phyloP scores from a whole-genome alignment of 805 yeast genomes.

The Starmerella powellii region DNA sequence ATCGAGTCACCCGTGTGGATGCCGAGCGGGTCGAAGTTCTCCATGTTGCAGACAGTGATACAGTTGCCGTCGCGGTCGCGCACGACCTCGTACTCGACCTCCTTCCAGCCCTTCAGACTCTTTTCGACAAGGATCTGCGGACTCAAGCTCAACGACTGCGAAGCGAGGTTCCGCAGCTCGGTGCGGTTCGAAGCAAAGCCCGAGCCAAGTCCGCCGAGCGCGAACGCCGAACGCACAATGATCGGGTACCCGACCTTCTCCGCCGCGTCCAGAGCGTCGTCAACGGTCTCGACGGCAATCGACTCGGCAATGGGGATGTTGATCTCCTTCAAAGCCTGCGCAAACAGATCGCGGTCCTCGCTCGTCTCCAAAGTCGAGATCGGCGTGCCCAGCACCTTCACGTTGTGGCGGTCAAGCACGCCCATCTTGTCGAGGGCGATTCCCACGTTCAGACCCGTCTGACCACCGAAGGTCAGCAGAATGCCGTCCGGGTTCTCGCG shows the following conservation, averaged over 20 bases:
- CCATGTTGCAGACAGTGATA: conserved; percentile 98
- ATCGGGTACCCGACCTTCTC: conserved; percentile 82
- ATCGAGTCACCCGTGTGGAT: conserved; percentile 98
- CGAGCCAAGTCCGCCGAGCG: conserved; percentile 94
- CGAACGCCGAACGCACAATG: conserved; percentile 94
- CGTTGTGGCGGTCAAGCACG: conserved; percentile 75
- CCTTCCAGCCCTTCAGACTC: conserved; percentile 98
- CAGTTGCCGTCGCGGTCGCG: conserved; percentile 94
- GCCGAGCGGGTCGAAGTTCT: conserved; percentile 95
- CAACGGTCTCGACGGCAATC: conserved; percentile 85
- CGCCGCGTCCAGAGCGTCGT: conserved; percentile 89
- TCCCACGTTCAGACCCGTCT: conserved; percentile 93
- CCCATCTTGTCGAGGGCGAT: conserved; percentile 92
- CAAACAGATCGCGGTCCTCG: conserved; percentile 94
- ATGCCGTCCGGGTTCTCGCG: conserved; percentile 96
- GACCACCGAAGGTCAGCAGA: conserved; percentile 94
- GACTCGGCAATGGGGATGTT: conserved; percentile 95
- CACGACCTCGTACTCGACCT: conserved; percentile 96
- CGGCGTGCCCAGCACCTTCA: conserved; percentile 95
- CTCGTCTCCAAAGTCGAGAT: conserved; percentile 90
- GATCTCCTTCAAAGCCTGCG: conserved; percentile 89
- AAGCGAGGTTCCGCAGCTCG: conserved; percentile 75
- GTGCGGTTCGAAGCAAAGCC: conserved; percentile 81
- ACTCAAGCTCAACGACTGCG: conserved; percentile 77
- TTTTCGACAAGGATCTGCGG: conserved; percentile 95